These are phyloP conservation scores for Trichophyton simii DNA, from an alignment of 2,329 filamentous ascomycete species.

Conservation along the genomic window DNA sequence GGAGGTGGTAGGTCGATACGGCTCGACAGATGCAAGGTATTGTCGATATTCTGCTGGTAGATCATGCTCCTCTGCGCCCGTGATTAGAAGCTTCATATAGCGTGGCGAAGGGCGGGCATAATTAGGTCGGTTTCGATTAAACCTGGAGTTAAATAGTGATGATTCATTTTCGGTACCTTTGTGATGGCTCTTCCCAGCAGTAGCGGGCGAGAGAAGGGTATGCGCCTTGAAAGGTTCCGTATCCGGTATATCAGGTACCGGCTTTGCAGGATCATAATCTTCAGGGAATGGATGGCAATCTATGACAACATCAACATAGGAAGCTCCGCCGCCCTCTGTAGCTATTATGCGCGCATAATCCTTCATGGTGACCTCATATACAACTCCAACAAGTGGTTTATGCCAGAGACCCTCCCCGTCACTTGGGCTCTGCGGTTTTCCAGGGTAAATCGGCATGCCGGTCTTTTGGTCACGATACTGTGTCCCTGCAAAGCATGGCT, in stretches of 20 bases:
- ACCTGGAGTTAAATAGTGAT: background rate
- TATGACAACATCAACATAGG: slow-evolving; percentile 74
- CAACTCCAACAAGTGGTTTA: slow-evolving; percentile 78
- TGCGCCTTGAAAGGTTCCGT: slow-evolving; percentile 64
- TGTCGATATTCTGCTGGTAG: slow-evolving; percentile 65
- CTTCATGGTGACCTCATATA: slow-evolving; percentile 76
- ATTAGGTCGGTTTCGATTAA: slow-evolving; percentile 9
- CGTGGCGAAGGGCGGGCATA: slow-evolving; percentile 67
- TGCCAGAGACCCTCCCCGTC: slow-evolving; percentile 45
- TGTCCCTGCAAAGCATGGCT: slow-evolving; percentile 87
- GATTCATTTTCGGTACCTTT: background rate
- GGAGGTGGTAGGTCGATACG: slow-evolving; percentile 56
- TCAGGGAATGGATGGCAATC: slow-evolving; percentile 59
- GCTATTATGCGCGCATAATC: slow-evolving; percentile 81
- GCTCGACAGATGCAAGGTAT: slow-evolving; percentile 56
- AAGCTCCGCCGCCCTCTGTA: slow-evolving; percentile 74
- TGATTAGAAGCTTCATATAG: slow-evolving; percentile 67
- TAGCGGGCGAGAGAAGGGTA: slow-evolving; percentile 61
- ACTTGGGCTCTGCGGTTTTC: background rate
- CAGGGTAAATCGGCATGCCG: slow-evolving; percentile 3
- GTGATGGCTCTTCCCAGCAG: slow-evolving; percentile 10
- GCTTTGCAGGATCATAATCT: slow-evolving; percentile 33
- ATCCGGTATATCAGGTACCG: slow-evolving; percentile 52
- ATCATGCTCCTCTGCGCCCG: slow-evolving; percentile 67
- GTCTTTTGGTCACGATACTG: slow-evolving; percentile 40